These are phyloP conservation scores for Silene latifolia DNA, from an alignment of 148 eudicot genomes.

Conservation along the genomic window DNA sequence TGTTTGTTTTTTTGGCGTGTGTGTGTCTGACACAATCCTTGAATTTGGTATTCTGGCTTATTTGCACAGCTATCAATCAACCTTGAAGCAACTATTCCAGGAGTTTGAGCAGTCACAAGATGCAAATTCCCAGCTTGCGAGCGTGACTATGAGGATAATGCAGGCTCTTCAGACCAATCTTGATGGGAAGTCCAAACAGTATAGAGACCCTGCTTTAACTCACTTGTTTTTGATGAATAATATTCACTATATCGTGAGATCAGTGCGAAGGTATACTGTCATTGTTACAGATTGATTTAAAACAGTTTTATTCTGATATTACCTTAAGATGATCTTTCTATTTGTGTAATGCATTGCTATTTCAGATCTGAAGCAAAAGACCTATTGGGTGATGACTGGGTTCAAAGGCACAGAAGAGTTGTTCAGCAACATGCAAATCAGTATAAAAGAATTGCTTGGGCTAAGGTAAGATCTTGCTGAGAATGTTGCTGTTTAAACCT, in stretches of 20 bases:
- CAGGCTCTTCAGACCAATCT: constrained; percentile 96
- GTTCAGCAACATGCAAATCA: constrained; percentile 99
- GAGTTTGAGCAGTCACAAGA: constrained; percentile 71
- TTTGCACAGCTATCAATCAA: constrained; percentile 74
- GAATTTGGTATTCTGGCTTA: constrained; percentile 9
- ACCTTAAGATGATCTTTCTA: neutral
- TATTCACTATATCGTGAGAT: constrained; percentile 95
- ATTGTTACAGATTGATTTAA: neutral
- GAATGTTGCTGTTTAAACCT: neutral
- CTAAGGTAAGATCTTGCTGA: constrained; percentile 56
- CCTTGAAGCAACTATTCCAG: constrained; percentile 95
- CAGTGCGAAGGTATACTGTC: constrained; percentile 75
- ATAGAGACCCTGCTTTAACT: constrained; percentile 81
- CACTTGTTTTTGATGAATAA: constrained; percentile 95
- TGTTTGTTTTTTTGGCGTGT: too few species aligned
- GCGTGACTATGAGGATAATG: constrained; percentile 94
- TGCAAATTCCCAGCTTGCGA: constrained; percentile 72
- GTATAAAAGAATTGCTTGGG: constrained; percentile 94
- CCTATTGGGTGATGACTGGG: constrained; percentile 96
- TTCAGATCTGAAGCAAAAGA: constrained; percentile 92
- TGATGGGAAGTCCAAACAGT: constrained; percentile 95
- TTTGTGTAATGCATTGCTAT: constrained; percentile 8
- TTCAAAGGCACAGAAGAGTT: constrained; percentile 91
- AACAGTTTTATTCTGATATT: constrained; percentile 1
- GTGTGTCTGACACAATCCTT: constrained; percentile 5